These are phyloP conservation scores for Diplodia corticola DNA, from an alignment of 2,329 filamentous ascomycete species.

Conservation along the genomic window DNA sequence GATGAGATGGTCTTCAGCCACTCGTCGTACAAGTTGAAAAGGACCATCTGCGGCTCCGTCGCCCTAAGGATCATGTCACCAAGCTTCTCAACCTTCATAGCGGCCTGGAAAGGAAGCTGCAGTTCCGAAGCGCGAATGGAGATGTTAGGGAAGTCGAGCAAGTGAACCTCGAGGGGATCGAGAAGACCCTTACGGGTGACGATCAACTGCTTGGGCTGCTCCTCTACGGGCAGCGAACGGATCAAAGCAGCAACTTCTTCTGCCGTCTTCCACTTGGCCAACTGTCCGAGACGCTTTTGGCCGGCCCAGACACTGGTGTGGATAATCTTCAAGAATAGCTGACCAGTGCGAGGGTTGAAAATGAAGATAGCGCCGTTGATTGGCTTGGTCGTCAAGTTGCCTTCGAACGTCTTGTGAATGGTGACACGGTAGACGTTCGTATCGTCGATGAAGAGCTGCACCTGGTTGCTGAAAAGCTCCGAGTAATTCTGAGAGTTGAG, in stretches of 20 bases:
- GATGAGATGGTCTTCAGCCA: conserved; percentile 99
- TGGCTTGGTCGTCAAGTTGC: conserved; percentile 97
- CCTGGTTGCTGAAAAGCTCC: conserved; percentile 98
- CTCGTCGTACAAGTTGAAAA: conserved; percentile 98
- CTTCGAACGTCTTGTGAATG: conserved; percentile 99
- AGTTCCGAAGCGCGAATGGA: conserved; percentile 96
- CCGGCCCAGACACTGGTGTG: conserved; percentile 99
- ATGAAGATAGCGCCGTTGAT: conserved; percentile 99
- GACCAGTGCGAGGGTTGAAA: conserved; percentile 97
- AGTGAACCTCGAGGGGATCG: conserved; percentile 93
- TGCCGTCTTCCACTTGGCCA: conserved; percentile 99
- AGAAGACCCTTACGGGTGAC: conserved; percentile 96
- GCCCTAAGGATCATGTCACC: conserved; percentile 98
- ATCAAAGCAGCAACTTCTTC: conserved; percentile 99
- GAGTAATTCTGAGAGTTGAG: conserved; percentile 99
- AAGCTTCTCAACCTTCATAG: conserved; percentile 99
- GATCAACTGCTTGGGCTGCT: conserved; percentile 98
- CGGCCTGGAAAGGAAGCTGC: conserved; percentile 96
- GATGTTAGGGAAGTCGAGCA: conserved; percentile 98
- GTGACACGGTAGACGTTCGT: conserved; percentile 99
- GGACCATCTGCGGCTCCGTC: conserved; percentile 98
- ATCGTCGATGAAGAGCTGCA: conserved; percentile 97
- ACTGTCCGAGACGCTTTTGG: conserved; percentile 96
- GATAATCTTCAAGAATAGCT: conserved; percentile 98
- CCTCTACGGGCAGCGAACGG: conserved; percentile 90